Evolutionary conservation across 139 green algal genomes (phyloP).

Genomic region (Chlorella sp.): DNA sequence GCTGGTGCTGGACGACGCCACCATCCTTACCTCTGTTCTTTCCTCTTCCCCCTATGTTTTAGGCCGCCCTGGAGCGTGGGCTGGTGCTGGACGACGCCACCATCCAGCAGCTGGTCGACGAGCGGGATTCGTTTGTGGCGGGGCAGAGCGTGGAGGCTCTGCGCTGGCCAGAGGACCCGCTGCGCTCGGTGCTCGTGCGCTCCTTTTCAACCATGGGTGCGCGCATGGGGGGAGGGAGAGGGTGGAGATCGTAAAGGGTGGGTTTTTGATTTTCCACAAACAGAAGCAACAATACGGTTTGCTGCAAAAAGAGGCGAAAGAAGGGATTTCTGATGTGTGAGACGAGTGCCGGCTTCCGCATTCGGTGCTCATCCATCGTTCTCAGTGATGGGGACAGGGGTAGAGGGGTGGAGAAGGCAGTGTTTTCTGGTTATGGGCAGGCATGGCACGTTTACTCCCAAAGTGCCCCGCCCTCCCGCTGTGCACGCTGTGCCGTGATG

Average conservation of each 20-base stretch:
- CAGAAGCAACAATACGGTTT: too few relatives aligned
- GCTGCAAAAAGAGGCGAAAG: too few relatives aligned
- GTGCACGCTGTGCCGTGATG: slow-evolving; percentile 60
- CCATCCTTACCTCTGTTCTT: not conserved
- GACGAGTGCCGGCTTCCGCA: too few relatives aligned
- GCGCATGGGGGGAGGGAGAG: too few relatives aligned
- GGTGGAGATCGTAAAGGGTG: too few relatives aligned
- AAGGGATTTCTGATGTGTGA: too few relatives aligned
- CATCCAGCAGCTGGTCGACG: slow-evolving; percentile 65
- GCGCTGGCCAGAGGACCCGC: slow-evolving; percentile 76
- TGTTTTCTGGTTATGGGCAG: slow-evolving; percentile 12
- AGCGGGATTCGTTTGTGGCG: slow-evolving; percentile 42
- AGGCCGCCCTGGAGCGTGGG: slow-evolving; percentile 67
- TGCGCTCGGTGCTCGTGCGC: slow-evolving; percentile 75
- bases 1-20: slow-evolving; percentile 84
- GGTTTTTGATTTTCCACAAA: too few relatives aligned
- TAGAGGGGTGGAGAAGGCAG: too few relatives aligned
- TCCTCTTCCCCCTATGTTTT: not conserved
- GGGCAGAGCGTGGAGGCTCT: slow-evolving; percentile 49
- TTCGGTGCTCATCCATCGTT: too few relatives aligned
- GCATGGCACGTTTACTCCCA: slow-evolving; percentile 59
- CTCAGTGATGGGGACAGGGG: too few relatives aligned
- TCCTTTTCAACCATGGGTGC: slow-evolving; percentile 29
- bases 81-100: slow-evolving; percentile 81
- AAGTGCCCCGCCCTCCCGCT: slow-evolving; percentile 83